These are phyloP conservation scores for Sutorius australiensis DNA, from an alignment of 768 basidiomycete species.

Conservation along the genomic window DNA sequence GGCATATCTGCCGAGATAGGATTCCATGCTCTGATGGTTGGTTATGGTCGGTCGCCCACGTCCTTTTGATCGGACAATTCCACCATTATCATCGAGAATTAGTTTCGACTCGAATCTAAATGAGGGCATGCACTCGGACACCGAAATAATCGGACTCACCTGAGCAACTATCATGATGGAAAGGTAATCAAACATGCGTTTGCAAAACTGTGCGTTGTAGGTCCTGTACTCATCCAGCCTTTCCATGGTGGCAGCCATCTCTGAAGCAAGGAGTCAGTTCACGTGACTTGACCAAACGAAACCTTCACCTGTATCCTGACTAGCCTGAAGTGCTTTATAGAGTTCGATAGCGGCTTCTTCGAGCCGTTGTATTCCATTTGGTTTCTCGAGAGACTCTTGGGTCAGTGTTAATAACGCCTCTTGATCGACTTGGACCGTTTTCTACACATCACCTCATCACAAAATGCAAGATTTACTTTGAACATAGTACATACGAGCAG, in stretches of 20 bases:
- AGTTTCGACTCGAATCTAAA: constrained; percentile 52
- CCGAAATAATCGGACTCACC: constrained; percentile 39
- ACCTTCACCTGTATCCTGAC: constrained; percentile 73
- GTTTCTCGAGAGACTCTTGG: constrained; percentile 85
- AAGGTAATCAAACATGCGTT: constrained; percentile 84
- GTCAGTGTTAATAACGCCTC: constrained; percentile 71
- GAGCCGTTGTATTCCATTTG: constrained; percentile 67
- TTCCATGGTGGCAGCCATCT: constrained; percentile 98
- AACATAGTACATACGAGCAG: constrained; percentile 55
- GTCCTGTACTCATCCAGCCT: constrained; percentile 86
- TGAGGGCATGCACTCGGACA: constrained; percentile 5
- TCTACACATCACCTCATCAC: constrained; percentile 40
- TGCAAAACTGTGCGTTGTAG: constrained; percentile 90
- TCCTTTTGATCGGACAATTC: constrained; percentile 44
- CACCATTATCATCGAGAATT: constrained; percentile 60
- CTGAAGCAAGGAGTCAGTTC: constrained; percentile 35
- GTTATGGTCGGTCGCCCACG: constrained; percentile 46
- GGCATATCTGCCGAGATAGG: constrained; percentile 81
- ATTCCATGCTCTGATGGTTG: constrained; percentile 72
- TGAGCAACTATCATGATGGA: constrained; percentile 90
- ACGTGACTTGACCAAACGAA: not conserved
- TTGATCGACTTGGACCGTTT: constrained; percentile 91
- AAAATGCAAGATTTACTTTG: not conserved
- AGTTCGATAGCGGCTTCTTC: constrained; percentile 82
- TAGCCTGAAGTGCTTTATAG: constrained; percentile 93